phyloP scores from a whole-genome alignment of 2,329 filamentous ascomycete genomes.

The Diaporthe velutina region DNA sequence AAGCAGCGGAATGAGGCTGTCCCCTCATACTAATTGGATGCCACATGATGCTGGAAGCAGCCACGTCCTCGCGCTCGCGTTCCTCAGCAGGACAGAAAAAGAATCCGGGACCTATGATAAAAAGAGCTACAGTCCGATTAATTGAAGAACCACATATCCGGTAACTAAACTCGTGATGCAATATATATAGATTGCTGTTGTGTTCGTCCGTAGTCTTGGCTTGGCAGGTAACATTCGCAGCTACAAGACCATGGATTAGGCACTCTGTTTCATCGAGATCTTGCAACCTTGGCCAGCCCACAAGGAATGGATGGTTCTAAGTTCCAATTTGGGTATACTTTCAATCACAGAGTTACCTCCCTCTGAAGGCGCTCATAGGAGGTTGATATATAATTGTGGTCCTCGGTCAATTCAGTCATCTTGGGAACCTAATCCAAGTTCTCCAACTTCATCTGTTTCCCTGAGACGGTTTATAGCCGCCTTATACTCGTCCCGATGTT shows the following conservation, averaged over 20 bases:
- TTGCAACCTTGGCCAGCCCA: not conserved
- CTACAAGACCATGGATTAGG: not conserved
- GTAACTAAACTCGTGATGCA: not conserved
- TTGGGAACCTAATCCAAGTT: too few species aligned
- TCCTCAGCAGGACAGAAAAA: not conserved
- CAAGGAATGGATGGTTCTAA: not conserved
- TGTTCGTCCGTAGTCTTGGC: not conserved
- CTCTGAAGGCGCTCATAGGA: not conserved
- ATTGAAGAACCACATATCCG: not conserved
- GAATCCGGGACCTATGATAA: too few species aligned
- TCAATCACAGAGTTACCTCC: not conserved
- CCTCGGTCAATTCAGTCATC: not conserved
- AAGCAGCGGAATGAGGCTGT: not conserved
- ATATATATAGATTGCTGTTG: not conserved
- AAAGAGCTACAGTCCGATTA: not conserved
- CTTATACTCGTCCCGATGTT: not conserved
- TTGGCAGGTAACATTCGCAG: not conserved
- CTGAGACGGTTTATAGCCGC: not conserved
- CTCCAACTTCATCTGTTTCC: not conserved
- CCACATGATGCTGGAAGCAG: not conserved
- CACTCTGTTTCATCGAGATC: not conserved
- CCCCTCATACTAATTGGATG: not conserved
- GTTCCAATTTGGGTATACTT: not conserved
- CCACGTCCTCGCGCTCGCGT: not conserved
- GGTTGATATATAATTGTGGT: not conserved